Evolutionary conservation across 371 early-diverging fungal genomes (phyloP).

Genomic region (Mucor indicus): DNA sequence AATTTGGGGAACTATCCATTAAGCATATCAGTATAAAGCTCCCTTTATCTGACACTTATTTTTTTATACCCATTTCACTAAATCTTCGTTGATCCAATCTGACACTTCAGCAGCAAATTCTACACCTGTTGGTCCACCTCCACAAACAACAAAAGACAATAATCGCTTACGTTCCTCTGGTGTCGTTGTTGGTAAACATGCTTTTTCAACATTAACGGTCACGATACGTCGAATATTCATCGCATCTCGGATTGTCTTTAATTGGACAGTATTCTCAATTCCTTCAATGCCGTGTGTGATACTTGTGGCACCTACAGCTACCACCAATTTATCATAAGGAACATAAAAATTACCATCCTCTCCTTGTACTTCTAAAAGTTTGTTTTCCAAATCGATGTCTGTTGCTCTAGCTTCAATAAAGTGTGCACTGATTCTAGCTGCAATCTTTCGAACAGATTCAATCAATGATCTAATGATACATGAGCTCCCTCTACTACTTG

Average conservation of each 20-base stretch:
- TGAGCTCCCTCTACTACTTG: too few species aligned
- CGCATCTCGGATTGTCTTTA: conserved; percentile 76
- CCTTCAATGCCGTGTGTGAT: conserved; percentile 83
- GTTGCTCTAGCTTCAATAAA: conserved; percentile 62
- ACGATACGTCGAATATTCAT: conserved; percentile 65
- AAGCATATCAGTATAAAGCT: background rate
- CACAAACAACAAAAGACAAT: conserved; percentile 82
- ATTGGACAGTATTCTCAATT: conserved; percentile 63
- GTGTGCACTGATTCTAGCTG: conserved; percentile 43
- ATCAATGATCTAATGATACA: conserved; percentile 64
- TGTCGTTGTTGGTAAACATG: conserved; percentile 69
- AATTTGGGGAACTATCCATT: conserved; percentile 54
- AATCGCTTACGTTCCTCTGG: conserved; percentile 76
- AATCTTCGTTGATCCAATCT: conserved; percentile 83
- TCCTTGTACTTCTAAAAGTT: conserved; percentile 50
- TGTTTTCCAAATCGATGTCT: conserved; percentile 67
- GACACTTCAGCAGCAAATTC: conserved; percentile 84
- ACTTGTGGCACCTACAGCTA: conserved; percentile 79
- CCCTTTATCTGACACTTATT: too few species aligned
- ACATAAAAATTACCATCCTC: conserved; percentile 49
- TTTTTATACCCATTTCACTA: conserved; percentile 66
- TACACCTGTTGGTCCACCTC: conserved; percentile 80
- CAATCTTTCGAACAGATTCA: conserved; percentile 74
- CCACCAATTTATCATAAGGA: conserved; percentile 77
- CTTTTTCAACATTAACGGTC: conserved; percentile 81